These are phyloP conservation scores for Collariella sp. DNA, from an alignment of 495 filamentous ascomycete species.

Conservation along the genomic window DNA sequence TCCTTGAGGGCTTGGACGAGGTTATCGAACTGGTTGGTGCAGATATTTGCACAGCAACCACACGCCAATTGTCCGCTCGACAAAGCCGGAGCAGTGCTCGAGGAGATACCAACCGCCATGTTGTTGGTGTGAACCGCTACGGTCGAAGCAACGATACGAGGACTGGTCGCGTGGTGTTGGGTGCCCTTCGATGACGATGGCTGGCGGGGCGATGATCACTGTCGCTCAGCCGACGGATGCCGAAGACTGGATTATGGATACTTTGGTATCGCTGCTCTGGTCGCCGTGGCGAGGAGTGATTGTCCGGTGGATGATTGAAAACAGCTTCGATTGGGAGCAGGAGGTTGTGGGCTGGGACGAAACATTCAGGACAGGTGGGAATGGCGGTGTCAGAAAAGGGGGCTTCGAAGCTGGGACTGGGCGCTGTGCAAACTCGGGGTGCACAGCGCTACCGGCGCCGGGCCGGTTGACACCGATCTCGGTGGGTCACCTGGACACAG, in stretches of 20 bases:
- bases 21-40: conserved; percentile 50
- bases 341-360: not conserved
- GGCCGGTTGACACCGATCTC: conserved; percentile 20
- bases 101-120: conserved; percentile 23
- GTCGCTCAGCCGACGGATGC: conserved; percentile 2
- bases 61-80: conserved; percentile 2
- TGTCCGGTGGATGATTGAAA: not conserved
- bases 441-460: conserved; percentile 11
- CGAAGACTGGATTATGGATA: not conserved
- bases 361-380: conserved; percentile 4
- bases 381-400: conserved; percentile 23
- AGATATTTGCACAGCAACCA: conserved; percentile 1
- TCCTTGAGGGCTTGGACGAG: conserved; percentile 64
- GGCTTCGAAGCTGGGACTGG: not conserved
- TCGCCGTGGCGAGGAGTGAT: not conserved
- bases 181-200: not conserved
- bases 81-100: not conserved
- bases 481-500: conserved; percentile 20
- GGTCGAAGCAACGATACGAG: not conserved
- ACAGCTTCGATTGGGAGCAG: not conserved
- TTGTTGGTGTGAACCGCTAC: not conserved
- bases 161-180: not conserved
- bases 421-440: not conserved
- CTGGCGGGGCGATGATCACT: not conserved
- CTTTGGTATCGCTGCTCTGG: not conserved